Conservation (phyloP, 306 rosid species). For the Malus asiatica region DNA sequence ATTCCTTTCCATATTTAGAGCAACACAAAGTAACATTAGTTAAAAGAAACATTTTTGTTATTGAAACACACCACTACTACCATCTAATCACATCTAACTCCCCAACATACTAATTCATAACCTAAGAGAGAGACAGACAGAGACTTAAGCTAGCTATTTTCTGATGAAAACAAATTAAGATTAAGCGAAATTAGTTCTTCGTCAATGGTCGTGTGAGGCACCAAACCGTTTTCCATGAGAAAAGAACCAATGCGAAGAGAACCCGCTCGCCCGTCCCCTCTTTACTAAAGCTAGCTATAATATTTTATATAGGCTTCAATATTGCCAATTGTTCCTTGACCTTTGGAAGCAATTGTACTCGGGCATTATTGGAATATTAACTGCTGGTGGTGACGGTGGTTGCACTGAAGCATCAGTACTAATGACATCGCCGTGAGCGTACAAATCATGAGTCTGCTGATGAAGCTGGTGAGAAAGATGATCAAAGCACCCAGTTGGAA, state of each 20-base stretch:
- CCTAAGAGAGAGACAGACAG: not conserved
- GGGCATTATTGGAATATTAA: not conserved
- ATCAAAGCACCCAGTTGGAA: not conserved
- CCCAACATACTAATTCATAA: not conserved
- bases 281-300: slow-evolving; percentile 3
- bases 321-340: slow-evolving; percentile 7
- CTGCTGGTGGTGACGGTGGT: not conserved
- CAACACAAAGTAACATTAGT: not conserved
- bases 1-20: slow-evolving; percentile 1
- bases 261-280: not conserved
- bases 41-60: not conserved
- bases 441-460: slow-evolving; percentile 13
- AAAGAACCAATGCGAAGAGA: too few relatives aligned
- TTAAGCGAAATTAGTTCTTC: too few relatives aligned
- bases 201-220: too few relatives aligned
- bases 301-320: slow-evolving; percentile 25
- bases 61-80: not conserved
- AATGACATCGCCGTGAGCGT: not conserved
- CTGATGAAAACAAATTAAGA: not conserved
- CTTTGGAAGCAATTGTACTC: slow-evolving; percentile 21
- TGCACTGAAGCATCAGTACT: not conserved
- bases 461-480: not conserved
- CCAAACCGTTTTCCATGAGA: too few relatives aligned
- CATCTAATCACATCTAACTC: not conserved
- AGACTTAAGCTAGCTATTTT: not conserved